Evolutionary conservation across 2,329 filamentous ascomycete species (phyloP).

Genomic region (Grosmannia serpens): DNA sequence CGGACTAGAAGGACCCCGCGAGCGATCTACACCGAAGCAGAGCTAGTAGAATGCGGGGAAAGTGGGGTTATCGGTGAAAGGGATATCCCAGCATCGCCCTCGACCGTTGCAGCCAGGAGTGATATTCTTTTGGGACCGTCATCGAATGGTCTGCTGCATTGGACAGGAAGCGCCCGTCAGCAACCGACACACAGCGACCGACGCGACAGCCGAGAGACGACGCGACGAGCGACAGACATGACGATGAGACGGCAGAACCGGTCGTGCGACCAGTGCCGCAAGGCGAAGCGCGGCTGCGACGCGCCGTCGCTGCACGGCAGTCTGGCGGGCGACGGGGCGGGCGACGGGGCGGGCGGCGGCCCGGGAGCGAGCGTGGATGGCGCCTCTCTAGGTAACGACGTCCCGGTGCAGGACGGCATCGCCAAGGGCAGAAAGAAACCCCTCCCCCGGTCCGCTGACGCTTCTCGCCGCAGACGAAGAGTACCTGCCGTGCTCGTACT

Average conservation of each 20-base stretch:
- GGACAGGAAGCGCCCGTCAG: too few relatives aligned
- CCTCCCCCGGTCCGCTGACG: too few relatives aligned
- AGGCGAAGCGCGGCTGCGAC: slow-evolving; percentile 13
- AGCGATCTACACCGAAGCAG: not conserved
- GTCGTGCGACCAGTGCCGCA: slow-evolving; percentile 14
- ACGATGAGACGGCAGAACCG: slow-evolving; percentile 13
- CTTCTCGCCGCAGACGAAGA: not conserved
- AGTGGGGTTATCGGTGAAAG: not conserved
- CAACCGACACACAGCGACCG: too few relatives aligned
- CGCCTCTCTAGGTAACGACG: not conserved
- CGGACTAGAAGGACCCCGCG: not conserved
- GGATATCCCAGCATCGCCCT: not conserved
- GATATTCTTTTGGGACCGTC: too few relatives aligned
- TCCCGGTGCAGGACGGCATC: too few relatives aligned
- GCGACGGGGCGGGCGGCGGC: not conserved
- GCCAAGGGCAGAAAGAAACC: too few relatives aligned
- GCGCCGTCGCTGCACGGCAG: slow-evolving; percentile 10
- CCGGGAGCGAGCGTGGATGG: not conserved
- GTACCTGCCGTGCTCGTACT: slow-evolving; percentile 13
- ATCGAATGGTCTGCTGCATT: too few relatives aligned
- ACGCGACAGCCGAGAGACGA: too few relatives aligned
- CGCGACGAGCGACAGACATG: too few relatives aligned
- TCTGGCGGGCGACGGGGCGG: not conserved
- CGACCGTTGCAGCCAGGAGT: not conserved
- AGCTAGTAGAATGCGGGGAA: slow-evolving; percentile 5